Base-by-base conservation (phyloP, 2,329 filamentous ascomycete genomes). In the Sordariomycetes sp. region DNA sequence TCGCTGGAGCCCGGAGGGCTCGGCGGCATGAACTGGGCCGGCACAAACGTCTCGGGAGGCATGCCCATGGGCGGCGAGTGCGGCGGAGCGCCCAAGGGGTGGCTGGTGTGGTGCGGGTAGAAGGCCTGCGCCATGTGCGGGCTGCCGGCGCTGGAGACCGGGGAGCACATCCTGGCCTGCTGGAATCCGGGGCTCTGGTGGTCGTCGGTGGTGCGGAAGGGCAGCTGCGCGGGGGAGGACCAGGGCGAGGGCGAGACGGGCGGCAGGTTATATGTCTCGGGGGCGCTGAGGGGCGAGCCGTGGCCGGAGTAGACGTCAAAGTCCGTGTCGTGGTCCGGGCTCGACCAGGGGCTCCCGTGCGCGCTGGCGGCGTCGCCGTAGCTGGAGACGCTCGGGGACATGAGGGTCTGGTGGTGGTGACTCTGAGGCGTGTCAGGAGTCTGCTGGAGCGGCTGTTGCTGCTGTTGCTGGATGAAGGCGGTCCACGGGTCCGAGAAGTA, bases 241-340 rank as follows among this genome's bases (percentile, higher is more conserved):
- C 37, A 40, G 3, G 37, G 18, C 6, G 37, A 40, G 18, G 37
- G 37, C 37, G 37, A 40, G 18, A n/a, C 43, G 11, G 46, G 46
- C 7, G 3, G 5, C 46, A 24, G 46, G 20, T 66, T 66, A 62
- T 69, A 69, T 20, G 56, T 61, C 64, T 46, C 64, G 51, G 16
- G 61, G 56, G 53, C 62, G 59, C 56, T 61, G 64, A 46, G 64
- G 3, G 71, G 69, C 11, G 71, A 71, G 34, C 65, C 67, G 55
- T 68, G 65, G 62, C 69, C 71, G 51, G 68, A 69, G 57, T 69
- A 69, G 59, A 67, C 67, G 22, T 75, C 73, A 54, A 70, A 65
- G 25, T 74, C 73, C 37, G 73, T 69, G 43, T 67, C 66, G 14
- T 22, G 20, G 8, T 50, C 46, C 20, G 22, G 20, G 20, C 6